Base-by-base conservation (phyloP, 805 yeast species). In the Saccharomycopsis fibuligera region DNA sequence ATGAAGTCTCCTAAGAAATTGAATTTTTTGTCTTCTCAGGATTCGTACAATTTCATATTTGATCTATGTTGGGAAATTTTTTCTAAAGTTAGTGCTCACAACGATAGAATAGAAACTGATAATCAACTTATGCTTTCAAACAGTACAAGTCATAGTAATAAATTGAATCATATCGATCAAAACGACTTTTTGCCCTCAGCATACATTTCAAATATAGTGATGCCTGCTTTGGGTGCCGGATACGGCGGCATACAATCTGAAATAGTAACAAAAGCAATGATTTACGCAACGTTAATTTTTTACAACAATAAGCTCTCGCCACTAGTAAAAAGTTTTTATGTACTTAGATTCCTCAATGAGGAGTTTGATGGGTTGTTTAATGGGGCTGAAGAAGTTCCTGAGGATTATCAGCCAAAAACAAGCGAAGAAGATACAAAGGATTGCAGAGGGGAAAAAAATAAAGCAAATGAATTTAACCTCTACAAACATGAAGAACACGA, bases 41-140 rank as follows among this genome's bases (percentile, higher is more conserved):
- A 35, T 6, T 23, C 24, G 17, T 44, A 33, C 37, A 40, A 44
- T 12, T 51, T 21, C 24, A 40, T 48, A 12, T 47, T 51, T 35
- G 50, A 51, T 33, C 45, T 39, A 14, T 44, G 51, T 35, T 51
- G 54, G 54, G 40, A 43, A 5, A 21, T 51, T 17, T 51, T 48
- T 22, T 23, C 49, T 12, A 17, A 30, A 6, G 36, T 48, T 30
- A 31, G 27, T 23, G 21, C 24, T 6, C 48, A 39, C 36, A 48
- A 48, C 24, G n/a, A n/a, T n/a, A n/a, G n/a, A n/a, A n/a, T n/a
- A n/a, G n/a, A n/a, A n/a, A n/a, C n/a, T n/a, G n/a, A n/a, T n/a
- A n/a, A n/a, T n/a, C n/a, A n/a, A n/a, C n/a, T n/a, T n/a, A n/a
- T n/a, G n/a, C n/a, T n/a, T n/a, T n/a, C n/a, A n/a, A 21, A 24